Conservation (phyloP, 805 yeast species). For the Candida quercuum region DNA sequence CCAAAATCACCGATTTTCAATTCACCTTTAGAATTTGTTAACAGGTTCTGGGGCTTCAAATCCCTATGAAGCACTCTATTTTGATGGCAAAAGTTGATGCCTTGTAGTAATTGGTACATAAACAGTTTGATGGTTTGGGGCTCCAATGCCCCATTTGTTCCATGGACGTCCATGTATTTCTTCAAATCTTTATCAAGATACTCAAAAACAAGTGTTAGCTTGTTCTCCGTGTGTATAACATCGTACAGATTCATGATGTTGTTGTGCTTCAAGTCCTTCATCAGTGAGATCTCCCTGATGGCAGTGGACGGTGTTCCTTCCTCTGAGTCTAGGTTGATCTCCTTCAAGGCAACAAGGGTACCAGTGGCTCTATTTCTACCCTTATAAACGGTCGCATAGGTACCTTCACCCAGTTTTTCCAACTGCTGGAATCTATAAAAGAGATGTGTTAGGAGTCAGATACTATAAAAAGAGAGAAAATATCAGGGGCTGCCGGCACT, state of each 20-base stretch:
- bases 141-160: conserved; percentile 85
- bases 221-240: conserved; percentile 95
- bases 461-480: too few species aligned
- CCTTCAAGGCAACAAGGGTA: conserved; percentile 89
- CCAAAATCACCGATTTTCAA: conserved; percentile 96
- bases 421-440: conserved; percentile 32
- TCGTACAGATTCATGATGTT: conserved; percentile 90
- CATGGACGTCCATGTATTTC: conserved; percentile 88
- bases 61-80: conserved; percentile 67
- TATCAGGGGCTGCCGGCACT: too few species aligned
- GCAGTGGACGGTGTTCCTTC: conserved; percentile 98
- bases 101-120: conserved; percentile 89
- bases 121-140: conserved; percentile 79
- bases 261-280: conserved; percentile 92
- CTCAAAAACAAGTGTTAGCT: conserved; percentile 89
- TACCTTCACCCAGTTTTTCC: conserved; percentile 89
- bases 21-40: conserved; percentile 86
- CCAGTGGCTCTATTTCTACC: conserved; percentile 84
- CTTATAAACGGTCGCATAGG: conserved; percentile 98
- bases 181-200: conserved; percentile 90
- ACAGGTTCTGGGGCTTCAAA: conserved; percentile 90
- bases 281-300: conserved; percentile 88
- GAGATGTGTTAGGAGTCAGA: conserved; percentile 3
- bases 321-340: conserved; percentile 89
- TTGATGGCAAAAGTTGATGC: conserved; percentile 66